Evolutionary conservation across 108 stramenopile species (phyloP).

Genomic region (Cyclotella atomus): DNA sequence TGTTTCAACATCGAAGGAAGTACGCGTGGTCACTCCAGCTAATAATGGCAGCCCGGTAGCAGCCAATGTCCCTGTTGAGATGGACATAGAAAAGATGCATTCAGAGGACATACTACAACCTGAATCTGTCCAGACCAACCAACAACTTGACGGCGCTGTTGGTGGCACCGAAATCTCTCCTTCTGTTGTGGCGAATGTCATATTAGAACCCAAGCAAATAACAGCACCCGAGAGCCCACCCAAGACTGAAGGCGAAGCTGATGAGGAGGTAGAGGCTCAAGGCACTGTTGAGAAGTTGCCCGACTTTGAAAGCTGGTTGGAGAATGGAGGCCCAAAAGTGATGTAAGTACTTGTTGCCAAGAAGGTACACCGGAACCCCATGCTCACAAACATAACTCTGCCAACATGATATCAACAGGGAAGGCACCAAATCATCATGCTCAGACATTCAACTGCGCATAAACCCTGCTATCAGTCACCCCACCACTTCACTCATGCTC

Average conservation of each 20-base stretch:
- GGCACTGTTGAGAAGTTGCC: not conserved
- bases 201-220: not conserved
- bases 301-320: not conserved
- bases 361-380: too few relatives aligned
- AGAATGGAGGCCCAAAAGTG: not conserved
- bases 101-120: too few relatives aligned
- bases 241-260: not conserved
- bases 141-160: too few relatives aligned
- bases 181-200: too few relatives aligned
- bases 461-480: not conserved
- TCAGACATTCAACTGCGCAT: conserved; percentile 1
- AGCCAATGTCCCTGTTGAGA: too few relatives aligned
- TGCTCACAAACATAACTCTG: too few relatives aligned
- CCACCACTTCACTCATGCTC: not conserved
- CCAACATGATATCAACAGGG: not conserved
- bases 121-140: too few relatives aligned
- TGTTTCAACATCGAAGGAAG: conserved; percentile 39
- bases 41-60: not conserved
- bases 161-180: conserved; percentile 6
- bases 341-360: conserved; percentile 9
- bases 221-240: not conserved
- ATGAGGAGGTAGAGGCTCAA: too few relatives aligned
- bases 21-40: not conserved
- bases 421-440: not conserved
- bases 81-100: too few relatives aligned